phyloP scores from a whole-genome alignment of 177 flowering plant genomes.

The Vitis hybrid region DNA sequence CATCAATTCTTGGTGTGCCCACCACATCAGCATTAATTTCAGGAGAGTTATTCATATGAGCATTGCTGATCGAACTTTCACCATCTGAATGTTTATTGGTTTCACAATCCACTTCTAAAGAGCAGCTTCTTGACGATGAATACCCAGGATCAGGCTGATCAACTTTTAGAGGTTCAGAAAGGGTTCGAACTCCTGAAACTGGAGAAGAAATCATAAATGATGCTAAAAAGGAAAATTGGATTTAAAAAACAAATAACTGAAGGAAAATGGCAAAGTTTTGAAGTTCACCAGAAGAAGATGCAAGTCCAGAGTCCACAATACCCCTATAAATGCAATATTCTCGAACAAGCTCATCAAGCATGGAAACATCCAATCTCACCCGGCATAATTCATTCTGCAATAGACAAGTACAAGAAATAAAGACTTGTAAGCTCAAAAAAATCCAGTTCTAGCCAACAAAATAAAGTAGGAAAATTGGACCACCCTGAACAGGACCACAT shows the following conservation, averaged over 20 bases:
- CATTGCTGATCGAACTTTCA: slow-evolving; percentile 38
- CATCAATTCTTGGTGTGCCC: slow-evolving; percentile 36
- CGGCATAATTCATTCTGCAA: slow-evolving; percentile 91
- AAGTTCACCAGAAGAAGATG: slow-evolving; percentile 37
- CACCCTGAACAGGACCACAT: too few species aligned
- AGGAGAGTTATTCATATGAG: slow-evolving; percentile 29
- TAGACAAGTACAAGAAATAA: background rate
- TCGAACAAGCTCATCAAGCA: slow-evolving; percentile 89
- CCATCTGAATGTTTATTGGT: slow-evolving; percentile 50
- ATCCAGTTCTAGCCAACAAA: background rate
- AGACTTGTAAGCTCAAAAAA: background rate
- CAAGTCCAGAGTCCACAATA: slow-evolving; percentile 59
- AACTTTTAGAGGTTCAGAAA: slow-evolving; percentile 21
- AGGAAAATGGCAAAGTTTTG: slow-evolving; percentile 2
- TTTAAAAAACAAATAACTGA: background rate
- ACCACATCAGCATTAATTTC: slow-evolving; percentile 37
- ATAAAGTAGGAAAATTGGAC: background rate
- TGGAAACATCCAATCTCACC: slow-evolving; percentile 64
- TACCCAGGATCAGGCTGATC: slow-evolving; percentile 34
- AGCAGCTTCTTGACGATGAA: slow-evolving; percentile 40
- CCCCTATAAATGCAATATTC: slow-evolving; percentile 97
- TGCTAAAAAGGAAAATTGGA: background rate
- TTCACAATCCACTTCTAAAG: slow-evolving; percentile 37
- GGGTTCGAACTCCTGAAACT: slow-evolving; percentile 29
- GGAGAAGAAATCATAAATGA: slow-evolving; percentile 7